Percentiles rank a stretch among this genome's conserved stretches.
Conservation (phyloP, 2,329 filamentous ascomycete species). For the Helotiales sp. region DNA sequence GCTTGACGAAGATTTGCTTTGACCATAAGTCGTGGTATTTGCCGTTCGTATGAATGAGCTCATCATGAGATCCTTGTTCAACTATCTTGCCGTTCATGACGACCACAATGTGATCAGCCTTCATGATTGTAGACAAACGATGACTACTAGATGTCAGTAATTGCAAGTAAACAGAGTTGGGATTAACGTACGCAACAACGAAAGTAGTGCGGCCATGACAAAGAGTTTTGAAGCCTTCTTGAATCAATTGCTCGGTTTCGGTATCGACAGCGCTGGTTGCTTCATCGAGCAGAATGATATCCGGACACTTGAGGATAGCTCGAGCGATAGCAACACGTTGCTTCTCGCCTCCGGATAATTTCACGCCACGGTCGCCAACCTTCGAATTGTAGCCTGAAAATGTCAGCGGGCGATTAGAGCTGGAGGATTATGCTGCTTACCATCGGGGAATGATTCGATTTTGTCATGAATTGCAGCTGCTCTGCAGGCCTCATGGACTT, state of each 20-base stretch:
- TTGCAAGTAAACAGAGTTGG: neutral
- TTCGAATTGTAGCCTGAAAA: slow-evolving; percentile 48
- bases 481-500: slow-evolving; percentile 54
- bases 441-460: slow-evolving; percentile 58
- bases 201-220: slow-evolving; percentile 55
- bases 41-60: slow-evolving; percentile 53
- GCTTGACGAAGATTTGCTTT: slow-evolving; percentile 48
- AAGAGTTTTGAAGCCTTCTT: slow-evolving; percentile 59
- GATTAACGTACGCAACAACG: slow-evolving; percentile 41
- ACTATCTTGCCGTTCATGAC: slow-evolving; percentile 56
- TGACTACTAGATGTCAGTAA: slow-evolving; percentile 44
- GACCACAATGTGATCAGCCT: slow-evolving; percentile 59
- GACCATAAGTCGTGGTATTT: slow-evolving; percentile 59
- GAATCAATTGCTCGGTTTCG: slow-evolving; percentile 91
- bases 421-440: slow-evolving; percentile 48
- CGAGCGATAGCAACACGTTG: slow-evolving; percentile 87
- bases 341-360: slow-evolving; percentile 84
- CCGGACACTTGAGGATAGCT: slow-evolving; percentile 90
- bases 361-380: slow-evolving; percentile 53
- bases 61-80: slow-evolving; percentile 56
- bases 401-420: neutral
- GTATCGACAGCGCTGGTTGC: slow-evolving; percentile 94
- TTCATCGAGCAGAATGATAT: slow-evolving; percentile 91
- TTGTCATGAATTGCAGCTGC: slow-evolving; percentile 65
- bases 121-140: slow-evolving; percentile 58